These are phyloP conservation scores for Backusella psychrophila DNA, from an alignment of 192 early-diverging fungal genomes.

Conservation along the genomic window DNA sequence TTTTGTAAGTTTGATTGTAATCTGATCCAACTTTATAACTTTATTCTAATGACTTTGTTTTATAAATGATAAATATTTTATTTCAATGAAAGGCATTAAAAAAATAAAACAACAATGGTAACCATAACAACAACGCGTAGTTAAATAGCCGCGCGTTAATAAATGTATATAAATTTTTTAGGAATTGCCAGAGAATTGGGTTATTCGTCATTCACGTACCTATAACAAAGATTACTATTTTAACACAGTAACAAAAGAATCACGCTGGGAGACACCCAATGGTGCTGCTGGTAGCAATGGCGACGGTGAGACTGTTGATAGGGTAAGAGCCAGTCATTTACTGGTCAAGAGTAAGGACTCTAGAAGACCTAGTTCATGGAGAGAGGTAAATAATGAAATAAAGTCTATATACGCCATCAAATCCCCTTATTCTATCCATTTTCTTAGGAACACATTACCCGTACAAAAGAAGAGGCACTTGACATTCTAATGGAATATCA, in stretches of 20 bases:
- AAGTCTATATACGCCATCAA: background rate
- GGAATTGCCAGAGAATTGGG: constrained; percentile 66
- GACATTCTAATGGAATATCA: constrained; percentile 66
- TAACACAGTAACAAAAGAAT: constrained; percentile 70
- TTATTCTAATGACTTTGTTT: too few species aligned
- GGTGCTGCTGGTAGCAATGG: constrained; percentile 23
- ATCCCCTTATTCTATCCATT: too few species aligned
- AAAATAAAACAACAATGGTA: too few species aligned
- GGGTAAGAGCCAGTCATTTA: constrained; percentile 84
- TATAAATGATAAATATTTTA: too few species aligned
- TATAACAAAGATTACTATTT: constrained; percentile 75
- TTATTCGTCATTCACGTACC: constrained; percentile 63
- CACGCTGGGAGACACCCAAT: constrained; percentile 72
- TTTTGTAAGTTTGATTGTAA: too few species aligned
- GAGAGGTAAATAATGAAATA: constrained; percentile 51
- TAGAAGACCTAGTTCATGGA: constrained; percentile 89
- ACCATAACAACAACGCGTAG: too few species aligned
- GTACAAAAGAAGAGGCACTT: constrained; percentile 88
- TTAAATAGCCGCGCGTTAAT: background rate
- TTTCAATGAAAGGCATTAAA: too few species aligned
- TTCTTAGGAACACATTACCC: constrained; percentile 74
- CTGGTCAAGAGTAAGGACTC: constrained; percentile 88
- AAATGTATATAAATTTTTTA: background rate
- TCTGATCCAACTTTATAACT: too few species aligned
- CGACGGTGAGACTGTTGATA: constrained; percentile 24